phyloP scores from a whole-genome alignment of 768 basidiomycete species.

The Daedaleopsis nitida region DNA sequence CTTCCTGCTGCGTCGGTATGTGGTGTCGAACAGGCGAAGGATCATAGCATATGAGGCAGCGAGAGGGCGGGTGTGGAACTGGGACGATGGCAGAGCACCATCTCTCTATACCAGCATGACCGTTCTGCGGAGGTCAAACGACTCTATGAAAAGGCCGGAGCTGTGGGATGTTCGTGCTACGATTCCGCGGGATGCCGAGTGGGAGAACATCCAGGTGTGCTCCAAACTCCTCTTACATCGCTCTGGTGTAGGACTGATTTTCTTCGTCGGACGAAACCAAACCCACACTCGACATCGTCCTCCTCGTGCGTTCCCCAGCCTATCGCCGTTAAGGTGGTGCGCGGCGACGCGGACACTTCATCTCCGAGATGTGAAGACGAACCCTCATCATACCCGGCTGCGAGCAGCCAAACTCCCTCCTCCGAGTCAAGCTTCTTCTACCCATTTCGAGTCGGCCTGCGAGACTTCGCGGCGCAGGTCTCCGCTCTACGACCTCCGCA shows the following conservation, averaged over 20 bases:
- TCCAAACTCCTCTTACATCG: neutral
- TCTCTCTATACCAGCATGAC: neutral
- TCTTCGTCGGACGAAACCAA: neutral
- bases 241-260: neutral
- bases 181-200: neutral
- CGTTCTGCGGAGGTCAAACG: slow-evolving; percentile 1
- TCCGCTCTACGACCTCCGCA: neutral
- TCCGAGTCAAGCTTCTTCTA: neutral
- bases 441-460: slow-evolving; percentile 8
- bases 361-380: neutral
- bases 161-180: slow-evolving; percentile 13
- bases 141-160: slow-evolving; percentile 11
- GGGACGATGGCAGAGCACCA: slow-evolving; percentile 1
- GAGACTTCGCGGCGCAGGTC: slow-evolving; percentile 8
- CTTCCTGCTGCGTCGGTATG: slow-evolving; percentile 37
- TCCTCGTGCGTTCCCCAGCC: slow-evolving; percentile 11
- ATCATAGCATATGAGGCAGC: neutral
- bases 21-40: slow-evolving; percentile 3
- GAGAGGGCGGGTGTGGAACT: neutral
- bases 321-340: slow-evolving; percentile 5
- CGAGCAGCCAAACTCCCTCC: neutral
- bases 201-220: slow-evolving; percentile 19
- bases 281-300: neutral
- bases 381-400: neutral
- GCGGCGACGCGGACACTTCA: neutral